phyloP scores from a whole-genome alignment of 2,329 filamentous ascomycete genomes.

The Pseudogymnoascus sp. region DNA sequence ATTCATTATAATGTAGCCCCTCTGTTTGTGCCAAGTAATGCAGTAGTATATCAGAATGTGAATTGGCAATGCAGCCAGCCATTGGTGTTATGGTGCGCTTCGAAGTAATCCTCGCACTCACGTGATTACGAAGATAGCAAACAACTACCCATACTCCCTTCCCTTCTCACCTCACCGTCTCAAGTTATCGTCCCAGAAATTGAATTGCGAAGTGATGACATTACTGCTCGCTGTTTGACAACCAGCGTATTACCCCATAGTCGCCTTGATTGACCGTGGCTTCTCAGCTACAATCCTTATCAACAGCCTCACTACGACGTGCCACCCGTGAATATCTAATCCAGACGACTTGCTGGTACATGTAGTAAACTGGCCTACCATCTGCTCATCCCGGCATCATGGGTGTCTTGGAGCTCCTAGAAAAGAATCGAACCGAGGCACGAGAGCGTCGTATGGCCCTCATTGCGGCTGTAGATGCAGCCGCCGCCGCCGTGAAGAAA shows the following conservation, averaged over 20 bases:
- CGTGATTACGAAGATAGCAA: background rate
- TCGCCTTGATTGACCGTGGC: background rate
- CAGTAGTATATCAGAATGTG: background rate
- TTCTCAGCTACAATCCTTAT: background rate
- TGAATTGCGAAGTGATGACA: background rate
- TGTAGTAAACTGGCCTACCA: background rate
- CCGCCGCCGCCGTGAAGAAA: background rate
- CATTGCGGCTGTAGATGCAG: background rate
- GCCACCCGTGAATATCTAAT: background rate
- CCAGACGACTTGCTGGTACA: background rate
- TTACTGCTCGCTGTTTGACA: background rate
- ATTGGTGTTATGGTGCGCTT: background rate
- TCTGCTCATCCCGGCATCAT: background rate
- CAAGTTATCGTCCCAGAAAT: background rate
- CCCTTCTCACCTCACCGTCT: background rate
- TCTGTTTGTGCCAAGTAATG: background rate
- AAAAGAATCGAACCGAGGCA: background rate
- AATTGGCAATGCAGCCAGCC: background rate
- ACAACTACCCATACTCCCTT: background rate
- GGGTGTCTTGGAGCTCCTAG: background rate
- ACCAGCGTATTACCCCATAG: background rate
- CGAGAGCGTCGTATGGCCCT: background rate
- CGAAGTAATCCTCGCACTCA: background rate
- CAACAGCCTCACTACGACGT: slow-evolving; percentile 1
- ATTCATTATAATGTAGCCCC: background rate